Evolutionary conservation across 106 monocot genomes (phyloP).

Genomic region (Triglochin maritima): DNA sequence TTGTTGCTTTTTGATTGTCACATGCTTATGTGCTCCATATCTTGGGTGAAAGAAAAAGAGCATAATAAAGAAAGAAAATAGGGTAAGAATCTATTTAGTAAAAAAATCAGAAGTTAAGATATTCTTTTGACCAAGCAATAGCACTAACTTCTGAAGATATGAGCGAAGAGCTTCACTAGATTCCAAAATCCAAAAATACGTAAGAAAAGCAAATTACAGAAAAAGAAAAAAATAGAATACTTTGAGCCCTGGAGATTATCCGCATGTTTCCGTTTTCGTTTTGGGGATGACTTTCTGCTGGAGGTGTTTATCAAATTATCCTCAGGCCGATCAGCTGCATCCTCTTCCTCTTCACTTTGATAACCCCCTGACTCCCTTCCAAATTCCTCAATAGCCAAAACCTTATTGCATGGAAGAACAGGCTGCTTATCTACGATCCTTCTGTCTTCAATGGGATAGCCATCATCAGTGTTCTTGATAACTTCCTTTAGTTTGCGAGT

Average conservation of each 20-base stretch:
- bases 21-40: too few species aligned
- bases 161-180: too few species aligned
- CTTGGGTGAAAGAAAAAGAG: too few species aligned
- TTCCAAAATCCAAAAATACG: too few species aligned
- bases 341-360: slow-evolving; percentile 19
- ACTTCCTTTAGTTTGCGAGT: slow-evolving; percentile 3
- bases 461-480: slow-evolving; percentile 2
- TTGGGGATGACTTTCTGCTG: slow-evolving; percentile 7
- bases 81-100: too few species aligned
- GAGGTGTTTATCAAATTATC: neutral
- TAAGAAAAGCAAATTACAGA: too few species aligned
- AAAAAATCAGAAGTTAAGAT: too few species aligned
- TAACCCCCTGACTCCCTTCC: slow-evolving; percentile 17
- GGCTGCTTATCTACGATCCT: slow-evolving; percentile 13
- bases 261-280: slow-evolving; percentile 19
- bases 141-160: too few species aligned
- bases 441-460: slow-evolving; percentile 2
- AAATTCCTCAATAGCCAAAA: slow-evolving; percentile 11
- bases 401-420: slow-evolving; percentile 4
- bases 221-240: slow-evolving; percentile 9
- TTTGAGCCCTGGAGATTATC: slow-evolving; percentile 3
- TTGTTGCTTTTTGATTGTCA: too few species aligned
- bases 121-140: too few species aligned
- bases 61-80: too few species aligned
- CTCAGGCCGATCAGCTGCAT: slow-evolving; percentile 7